Evolutionary conservation across 2,329 filamentous ascomycete species (phyloP).

Genomic region (Beauveria bassiana): DNA sequence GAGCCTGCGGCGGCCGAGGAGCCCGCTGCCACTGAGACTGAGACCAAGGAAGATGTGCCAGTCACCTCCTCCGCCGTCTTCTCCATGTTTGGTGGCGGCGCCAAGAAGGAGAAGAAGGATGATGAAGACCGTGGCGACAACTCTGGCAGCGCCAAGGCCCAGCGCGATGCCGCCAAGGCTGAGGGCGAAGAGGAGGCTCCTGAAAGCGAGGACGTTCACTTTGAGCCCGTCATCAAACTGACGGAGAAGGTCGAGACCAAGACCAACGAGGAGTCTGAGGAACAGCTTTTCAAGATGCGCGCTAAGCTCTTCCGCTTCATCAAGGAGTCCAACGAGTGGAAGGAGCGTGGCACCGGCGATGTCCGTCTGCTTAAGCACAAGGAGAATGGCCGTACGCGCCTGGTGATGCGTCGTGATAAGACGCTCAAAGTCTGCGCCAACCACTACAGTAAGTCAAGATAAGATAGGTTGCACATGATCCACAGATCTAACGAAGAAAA

Average conservation of each 20-base stretch:
- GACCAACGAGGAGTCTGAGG: conserved; percentile 97
- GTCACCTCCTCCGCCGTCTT: conserved; percentile 66
- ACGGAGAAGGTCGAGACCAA: conserved; percentile 96
- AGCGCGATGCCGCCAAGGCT: conserved; percentile 53
- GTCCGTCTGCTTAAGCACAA: conserved; percentile 96
- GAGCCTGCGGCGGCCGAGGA: background rate
- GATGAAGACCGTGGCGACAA: conserved; percentile 76
- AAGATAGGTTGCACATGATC: background rate
- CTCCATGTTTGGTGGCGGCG: conserved; percentile 97
- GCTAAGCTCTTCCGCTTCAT: conserved; percentile 99
- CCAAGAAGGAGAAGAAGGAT: conserved; percentile 94
- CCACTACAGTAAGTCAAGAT: conserved; percentile 78
- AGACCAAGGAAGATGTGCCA: conserved; percentile 27
- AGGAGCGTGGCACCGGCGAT: conserved; percentile 96
- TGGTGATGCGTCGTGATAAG: conserved; percentile 99
- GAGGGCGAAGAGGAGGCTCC: conserved; percentile 66
- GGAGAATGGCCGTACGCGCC: conserved; percentile 93
- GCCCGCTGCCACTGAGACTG: conserved; percentile 14
- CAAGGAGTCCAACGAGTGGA: conserved; percentile 89
- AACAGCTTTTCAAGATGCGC: conserved; percentile 98
- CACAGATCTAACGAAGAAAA: conserved; percentile 26
- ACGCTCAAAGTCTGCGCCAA: conserved; percentile 99
- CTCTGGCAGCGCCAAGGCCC: conserved; percentile 80
- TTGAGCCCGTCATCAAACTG: conserved; percentile 91
- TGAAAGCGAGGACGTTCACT: conserved; percentile 90